These are phyloP conservation scores for Talaromyces piceae DNA, from an alignment of 2,329 filamentous ascomycete species.

Conservation along the genomic window DNA sequence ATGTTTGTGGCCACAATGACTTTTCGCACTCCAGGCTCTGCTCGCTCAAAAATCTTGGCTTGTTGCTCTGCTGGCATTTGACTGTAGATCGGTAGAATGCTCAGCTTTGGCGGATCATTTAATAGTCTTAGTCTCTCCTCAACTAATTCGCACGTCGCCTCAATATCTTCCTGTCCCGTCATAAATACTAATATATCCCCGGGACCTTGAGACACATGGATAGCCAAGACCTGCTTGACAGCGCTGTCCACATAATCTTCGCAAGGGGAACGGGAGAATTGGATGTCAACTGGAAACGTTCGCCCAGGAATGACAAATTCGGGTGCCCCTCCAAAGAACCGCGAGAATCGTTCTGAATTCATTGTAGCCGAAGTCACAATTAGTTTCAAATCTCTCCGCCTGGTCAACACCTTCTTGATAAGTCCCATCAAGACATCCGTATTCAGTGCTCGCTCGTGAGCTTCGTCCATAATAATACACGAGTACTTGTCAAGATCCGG, in stretches of 20 bases:
- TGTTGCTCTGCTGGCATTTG: conserved; percentile 98
- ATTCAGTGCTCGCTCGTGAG: conserved; percentile 91
- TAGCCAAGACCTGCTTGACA: conserved; percentile 89
- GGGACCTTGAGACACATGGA: conserved; percentile 87
- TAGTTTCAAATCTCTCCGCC: conserved; percentile 83
- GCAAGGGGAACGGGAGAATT: conserved; percentile 89
- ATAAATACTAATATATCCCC: conserved; percentile 98
- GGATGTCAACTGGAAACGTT: conserved; percentile 94
- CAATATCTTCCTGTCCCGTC: conserved; percentile 98
- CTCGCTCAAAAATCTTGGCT: conserved; percentile 93
- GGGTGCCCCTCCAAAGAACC: conserved; percentile 91
- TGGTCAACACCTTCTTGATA: conserved; percentile 91
- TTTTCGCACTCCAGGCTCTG: conserved; percentile 83
- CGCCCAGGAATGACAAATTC: conserved; percentile 94
- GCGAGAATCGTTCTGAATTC: conserved; percentile 93
- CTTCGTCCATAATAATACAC: conserved; percentile 99
- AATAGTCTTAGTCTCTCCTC: conserved; percentile 79
- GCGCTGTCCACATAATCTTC: conserved; percentile 97
- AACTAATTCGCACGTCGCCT: conserved; percentile 88
- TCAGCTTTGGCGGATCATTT: conserved; percentile 90
- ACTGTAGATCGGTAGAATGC: conserved; percentile 95
- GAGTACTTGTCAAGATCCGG: conserved; percentile 92
- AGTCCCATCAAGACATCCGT: conserved; percentile 96
- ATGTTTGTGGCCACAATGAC: conserved; percentile 99
- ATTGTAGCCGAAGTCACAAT: conserved; percentile 98